Evolutionary conservation across 2,329 filamentous ascomycete genomes (phyloP), one percentile per base, ranked within the genome.

Genomic region (Dichotomopilus funicola): DNA sequence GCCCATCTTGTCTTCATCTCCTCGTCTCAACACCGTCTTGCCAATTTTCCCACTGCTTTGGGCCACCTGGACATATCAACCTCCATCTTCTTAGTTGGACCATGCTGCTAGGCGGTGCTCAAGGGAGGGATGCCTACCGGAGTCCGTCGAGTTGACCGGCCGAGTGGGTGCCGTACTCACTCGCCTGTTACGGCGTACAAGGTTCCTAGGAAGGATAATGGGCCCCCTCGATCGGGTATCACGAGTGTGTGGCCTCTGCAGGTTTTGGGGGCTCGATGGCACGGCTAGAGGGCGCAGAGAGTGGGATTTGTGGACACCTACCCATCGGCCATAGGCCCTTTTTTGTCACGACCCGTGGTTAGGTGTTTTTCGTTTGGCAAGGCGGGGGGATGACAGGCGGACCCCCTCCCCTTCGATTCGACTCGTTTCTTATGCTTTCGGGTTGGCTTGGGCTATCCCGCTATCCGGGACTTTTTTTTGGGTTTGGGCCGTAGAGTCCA

Each of bases 161-260:
- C 12, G 37, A 9, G 55, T 56, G 51, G 57, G 58, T 50, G 55
- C 55, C 41, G 56, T 57, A 54, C 38, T 57, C 57, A 35, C 47
- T 19, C 52, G 51, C 47, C 51, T 58, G 61, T 51, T 54, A 62
- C 60, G 55, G 53, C 53, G 55, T 55, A 62, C 61, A 62, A 58
- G 51, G 51, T 6, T 6, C 10, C 49, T n/a, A 49, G 45, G 50
- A 51, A 57, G 36, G 45, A 51, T n/a, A 43, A 40, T 31, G 41
- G 38, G 43, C 9, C 11, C 34, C 19, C 31, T 38, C 33, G 43
- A 38, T 34, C 53, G n/a, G 59, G 60, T 62, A 50, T 44, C 57
- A 63, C 61, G 58, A 57, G 56, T 55, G 55, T 62, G 56, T 33
- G 44, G 51, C 48, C 19, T 37, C 44, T 33, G 31, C 46, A 38